phyloP scores from a whole-genome alignment of 1,284 basidiomycete species.

The Volvariella surrecta region DNA sequence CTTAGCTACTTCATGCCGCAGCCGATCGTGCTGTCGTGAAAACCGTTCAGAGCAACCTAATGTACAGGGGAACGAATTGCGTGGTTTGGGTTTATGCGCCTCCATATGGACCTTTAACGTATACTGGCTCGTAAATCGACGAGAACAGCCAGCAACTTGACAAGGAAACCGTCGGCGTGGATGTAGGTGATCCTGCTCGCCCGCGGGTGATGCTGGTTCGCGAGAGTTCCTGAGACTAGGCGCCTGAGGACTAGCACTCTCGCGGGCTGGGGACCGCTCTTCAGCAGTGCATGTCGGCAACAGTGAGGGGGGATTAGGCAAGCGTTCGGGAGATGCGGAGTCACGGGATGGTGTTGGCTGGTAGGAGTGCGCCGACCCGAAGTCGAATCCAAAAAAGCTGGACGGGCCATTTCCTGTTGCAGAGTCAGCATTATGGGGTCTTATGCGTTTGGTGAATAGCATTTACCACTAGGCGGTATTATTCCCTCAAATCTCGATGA shows the following conservation, averaged over 20 bases:
- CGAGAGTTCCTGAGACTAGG: conserved; percentile 12
- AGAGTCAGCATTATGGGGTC: background rate
- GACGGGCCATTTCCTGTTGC: too few species aligned
- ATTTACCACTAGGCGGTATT: too few species aligned
- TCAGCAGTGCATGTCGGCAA: too few species aligned
- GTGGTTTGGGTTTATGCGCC: conserved; percentile 41
- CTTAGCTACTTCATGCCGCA: conserved; percentile 43
- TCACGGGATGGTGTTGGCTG: conserved; percentile 11
- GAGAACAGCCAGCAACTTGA: conserved; percentile 31
- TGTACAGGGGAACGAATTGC: conserved; percentile 34
- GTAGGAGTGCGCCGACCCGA: conserved; percentile 14
- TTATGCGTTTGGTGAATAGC: background rate
- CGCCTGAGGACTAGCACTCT: too few species aligned
- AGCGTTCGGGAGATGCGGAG: conserved; percentile 9
- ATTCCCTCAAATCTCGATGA: too few species aligned
- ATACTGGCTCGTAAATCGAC: conserved; percentile 40
- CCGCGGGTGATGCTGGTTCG: conserved; percentile 19
- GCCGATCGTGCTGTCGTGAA: conserved; percentile 39
- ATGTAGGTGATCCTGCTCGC: conserved; percentile 19
- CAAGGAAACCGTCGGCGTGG: conserved; percentile 37
- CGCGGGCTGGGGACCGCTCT: too few species aligned
- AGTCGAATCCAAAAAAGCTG: conserved; percentile 3
- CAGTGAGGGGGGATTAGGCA: too few species aligned
- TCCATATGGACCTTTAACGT: conserved; percentile 43
- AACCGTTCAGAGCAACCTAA: conserved; percentile 40